Percentiles rank a stretch among this genome's conserved stretches.
phyloP scores from a whole-genome alignment of 306 rosid species.

The Malus sylvestris region DNA sequence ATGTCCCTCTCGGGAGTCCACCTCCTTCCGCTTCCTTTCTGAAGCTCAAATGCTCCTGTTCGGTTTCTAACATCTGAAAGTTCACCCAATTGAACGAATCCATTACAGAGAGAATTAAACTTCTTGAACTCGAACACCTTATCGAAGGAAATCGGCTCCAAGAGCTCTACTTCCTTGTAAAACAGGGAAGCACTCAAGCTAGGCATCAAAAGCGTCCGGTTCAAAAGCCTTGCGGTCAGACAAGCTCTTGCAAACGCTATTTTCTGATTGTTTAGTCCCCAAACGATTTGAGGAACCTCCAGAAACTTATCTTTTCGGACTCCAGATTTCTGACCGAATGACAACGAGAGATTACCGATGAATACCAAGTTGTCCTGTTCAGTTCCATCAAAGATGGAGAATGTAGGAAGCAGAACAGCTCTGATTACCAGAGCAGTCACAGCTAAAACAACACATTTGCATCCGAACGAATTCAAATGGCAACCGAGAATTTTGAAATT shows the following conservation, averaged over 20 bases:
- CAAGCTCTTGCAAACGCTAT: constrained; percentile 90
- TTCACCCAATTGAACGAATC: constrained; percentile 56
- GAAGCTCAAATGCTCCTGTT: constrained; percentile 48
- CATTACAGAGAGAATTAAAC: constrained; percentile 59
- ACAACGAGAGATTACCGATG: constrained; percentile 24
- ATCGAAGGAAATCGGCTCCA: constrained; percentile 69
- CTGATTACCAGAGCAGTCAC: constrained; percentile 48
- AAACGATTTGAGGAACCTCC: constrained; percentile 77
- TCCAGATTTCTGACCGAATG: constrained; percentile 18
- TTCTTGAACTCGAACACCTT: constrained; percentile 62
- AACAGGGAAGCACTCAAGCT: constrained; percentile 86
- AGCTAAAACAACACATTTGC: constrained; percentile 56
- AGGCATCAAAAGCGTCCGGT: constrained; percentile 84
- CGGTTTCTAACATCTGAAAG: constrained; percentile 36
- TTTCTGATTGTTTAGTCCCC: constrained; percentile 95
- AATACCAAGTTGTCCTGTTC: constrained; percentile 37
- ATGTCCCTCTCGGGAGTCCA: constrained; percentile 82
- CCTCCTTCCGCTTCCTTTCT: constrained; percentile 90
- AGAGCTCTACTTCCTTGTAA: constrained; percentile 71
- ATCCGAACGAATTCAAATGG: constrained; percentile 39
- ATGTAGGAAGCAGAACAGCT: constrained; percentile 41
- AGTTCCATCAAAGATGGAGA: constrained; percentile 28
- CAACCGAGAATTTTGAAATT: constrained; percentile 28
- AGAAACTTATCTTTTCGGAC: constrained; percentile 55
- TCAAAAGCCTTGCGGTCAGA: constrained; percentile 76